Conservation (phyloP, 441 rosid species). For the Adansonia madagascariensis region DNA sequence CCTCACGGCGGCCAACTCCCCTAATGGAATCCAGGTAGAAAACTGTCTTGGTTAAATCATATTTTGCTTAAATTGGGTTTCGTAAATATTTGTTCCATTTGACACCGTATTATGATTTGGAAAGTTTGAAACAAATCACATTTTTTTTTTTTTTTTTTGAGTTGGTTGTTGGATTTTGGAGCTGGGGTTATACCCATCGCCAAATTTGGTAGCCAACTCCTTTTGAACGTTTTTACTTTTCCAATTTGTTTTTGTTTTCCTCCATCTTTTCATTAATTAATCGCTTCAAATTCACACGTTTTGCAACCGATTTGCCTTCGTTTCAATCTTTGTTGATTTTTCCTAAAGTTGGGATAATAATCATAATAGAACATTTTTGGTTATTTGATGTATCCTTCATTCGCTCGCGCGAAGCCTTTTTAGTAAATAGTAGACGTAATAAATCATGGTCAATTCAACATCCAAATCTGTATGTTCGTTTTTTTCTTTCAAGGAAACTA, state of each 20-base stretch:
- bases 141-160: not conserved
- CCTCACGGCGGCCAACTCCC: constrained; percentile 70
- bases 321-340: not conserved
- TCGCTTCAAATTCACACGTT: not conserved
- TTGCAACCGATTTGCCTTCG: not conserved
- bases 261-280: not conserved
- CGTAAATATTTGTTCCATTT: not conserved
- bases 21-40: constrained; percentile 82
- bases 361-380: too few relatives aligned
- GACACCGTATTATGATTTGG: not conserved
- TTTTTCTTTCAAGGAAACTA: too few relatives aligned
- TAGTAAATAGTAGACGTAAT: too few relatives aligned
- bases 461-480: too few relatives aligned
- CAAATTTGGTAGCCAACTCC: not conserved
- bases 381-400: too few relatives aligned
- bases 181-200: not conserved
- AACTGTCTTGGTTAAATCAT: not conserved
- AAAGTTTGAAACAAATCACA: not conserved
- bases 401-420: too few relatives aligned
- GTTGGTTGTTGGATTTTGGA: not conserved
- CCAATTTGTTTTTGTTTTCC: not conserved
- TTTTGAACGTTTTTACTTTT: not conserved
- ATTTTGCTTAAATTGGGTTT: not conserved
- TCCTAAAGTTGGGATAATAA: not conserved
- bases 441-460: too few relatives aligned